A percentile compares a stretch with the other conserved stretches of the same genome.
phyloP scores from a whole-genome alignment of 257 asterid genomes.

The Echium plantagineum region DNA sequence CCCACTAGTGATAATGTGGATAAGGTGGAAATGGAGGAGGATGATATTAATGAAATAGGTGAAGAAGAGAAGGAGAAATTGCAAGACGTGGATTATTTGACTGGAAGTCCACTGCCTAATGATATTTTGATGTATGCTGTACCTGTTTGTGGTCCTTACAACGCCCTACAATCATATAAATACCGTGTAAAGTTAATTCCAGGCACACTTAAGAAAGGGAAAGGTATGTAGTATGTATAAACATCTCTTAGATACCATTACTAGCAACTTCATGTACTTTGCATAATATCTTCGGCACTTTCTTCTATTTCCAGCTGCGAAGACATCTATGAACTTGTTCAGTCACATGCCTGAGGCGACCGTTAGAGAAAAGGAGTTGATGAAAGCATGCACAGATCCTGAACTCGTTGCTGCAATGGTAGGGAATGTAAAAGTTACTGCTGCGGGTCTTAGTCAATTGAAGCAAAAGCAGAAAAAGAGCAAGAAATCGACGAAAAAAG shows the following conservation, averaged over 20 bases:
- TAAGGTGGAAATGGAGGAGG: slow-evolving; percentile 81
- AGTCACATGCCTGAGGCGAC: slow-evolving; percentile 68
- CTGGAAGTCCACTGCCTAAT: slow-evolving; percentile 71
- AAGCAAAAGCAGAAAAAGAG: slow-evolving; percentile 85
- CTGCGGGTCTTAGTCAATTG: slow-evolving; percentile 90
- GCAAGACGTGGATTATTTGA: slow-evolving; percentile 81
- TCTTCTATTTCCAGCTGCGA: slow-evolving; percentile 57
- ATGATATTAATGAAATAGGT: slow-evolving; percentile 86
- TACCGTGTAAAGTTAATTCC: slow-evolving; percentile 93
- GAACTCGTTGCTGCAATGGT: slow-evolving; percentile 86
- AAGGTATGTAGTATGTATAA: slow-evolving; percentile 54
- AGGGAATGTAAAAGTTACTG: slow-evolving; percentile 83
- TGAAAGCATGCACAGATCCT: slow-evolving; percentile 98
- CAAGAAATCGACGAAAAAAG: slow-evolving; percentile 66
- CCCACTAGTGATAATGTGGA: slow-evolving; percentile 29
- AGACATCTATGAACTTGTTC: slow-evolving; percentile 77
- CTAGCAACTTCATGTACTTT: background rate
- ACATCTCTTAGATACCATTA: too few relatives aligned
- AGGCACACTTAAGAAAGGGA: slow-evolving; percentile 84
- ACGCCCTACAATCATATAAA: slow-evolving; percentile 76
- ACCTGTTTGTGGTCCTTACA: slow-evolving; percentile 91
- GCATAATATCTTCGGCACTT: background rate
- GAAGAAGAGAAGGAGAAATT: slow-evolving; percentile 90
- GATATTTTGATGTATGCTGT: slow-evolving; percentile 79
- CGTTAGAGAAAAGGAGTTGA: slow-evolving; percentile 78